Evolutionary conservation across 202 grass and related monocot species (phyloP), one percentile per base, ranked within the genome.

Genomic region (Carex arenaria): DNA sequence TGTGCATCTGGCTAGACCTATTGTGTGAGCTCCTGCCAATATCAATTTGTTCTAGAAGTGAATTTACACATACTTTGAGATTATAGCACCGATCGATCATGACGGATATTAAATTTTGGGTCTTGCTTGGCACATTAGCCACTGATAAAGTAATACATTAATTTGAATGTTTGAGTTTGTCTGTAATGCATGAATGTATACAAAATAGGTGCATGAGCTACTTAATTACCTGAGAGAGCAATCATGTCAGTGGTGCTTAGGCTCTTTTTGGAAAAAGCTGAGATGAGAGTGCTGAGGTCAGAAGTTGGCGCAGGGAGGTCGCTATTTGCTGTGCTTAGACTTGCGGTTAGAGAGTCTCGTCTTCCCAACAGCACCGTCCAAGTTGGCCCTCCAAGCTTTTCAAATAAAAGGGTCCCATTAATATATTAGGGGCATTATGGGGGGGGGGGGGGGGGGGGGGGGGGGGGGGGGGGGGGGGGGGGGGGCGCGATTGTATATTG

Each of bases 341-440:
- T 93, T 30, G 91, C 86, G 0, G 87, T 90, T 40, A 78, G 87
- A 30, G 87, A 90, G 84, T 97, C 94, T 63, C 91, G 87, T 84
- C 94, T 82, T 13, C 94, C 94, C 60, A 97, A 49, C n/a, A 78
- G 82, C 60, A 97, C 94, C 17, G 79, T 65, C 84, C 90, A 97
- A 18, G 80, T 85, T 9, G 89, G 53, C 1, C 94, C 94, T 72
- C 94, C 94, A 15, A 93, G 30, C 94, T 97, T 85, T 64, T 53
- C 55, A 55, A 51, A 51, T 28, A 54, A 40, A 82, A 66, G 51
- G 52, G 52, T 3, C 28, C 52, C 52, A 77, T 57, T 77, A 32
- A 32, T 75, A 53, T 55, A 15, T 55, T 17, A 75, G 49, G 12
- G 30, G 55, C 45, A 74, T 30, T 52, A 55, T 54, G 52, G n/a